Percentiles rank a stretch among this genome's conserved stretches.
Conservation (phyloP, 768 basidiomycete genomes). For the Calocera cornea region DNA sequence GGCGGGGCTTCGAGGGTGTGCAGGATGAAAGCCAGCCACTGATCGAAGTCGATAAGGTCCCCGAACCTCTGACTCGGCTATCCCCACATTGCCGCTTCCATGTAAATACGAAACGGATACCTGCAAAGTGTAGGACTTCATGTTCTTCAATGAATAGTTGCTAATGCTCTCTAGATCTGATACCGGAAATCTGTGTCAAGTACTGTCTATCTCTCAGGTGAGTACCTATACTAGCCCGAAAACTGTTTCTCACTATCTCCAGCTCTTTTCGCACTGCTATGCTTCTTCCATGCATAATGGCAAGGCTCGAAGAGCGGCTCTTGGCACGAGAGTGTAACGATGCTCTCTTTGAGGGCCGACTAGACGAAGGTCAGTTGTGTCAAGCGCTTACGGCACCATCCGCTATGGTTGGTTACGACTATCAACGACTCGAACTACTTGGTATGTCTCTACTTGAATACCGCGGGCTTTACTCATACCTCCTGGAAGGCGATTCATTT, state of each 20-base stretch:
- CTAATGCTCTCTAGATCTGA: constrained; percentile 42
- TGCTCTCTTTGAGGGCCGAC: constrained; percentile 45
- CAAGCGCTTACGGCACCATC: constrained; percentile 59
- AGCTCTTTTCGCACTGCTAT: constrained; percentile 57
- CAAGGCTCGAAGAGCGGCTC: constrained; percentile 57
- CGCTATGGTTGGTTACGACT: constrained; percentile 55
- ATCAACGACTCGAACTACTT: constrained; percentile 72
- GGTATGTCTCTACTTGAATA: constrained; percentile 33
- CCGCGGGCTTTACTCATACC: constrained; percentile 3
- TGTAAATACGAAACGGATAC: constrained; percentile 9
- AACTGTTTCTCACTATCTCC: constrained; percentile 6
- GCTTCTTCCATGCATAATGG: constrained; percentile 60
- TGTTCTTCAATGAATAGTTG: constrained; percentile 10
- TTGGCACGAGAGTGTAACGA: constrained; percentile 69
- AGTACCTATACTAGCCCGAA: background rate
- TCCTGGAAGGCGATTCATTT: constrained; percentile 55
- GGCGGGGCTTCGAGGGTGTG: constrained; percentile 50
- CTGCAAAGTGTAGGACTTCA: constrained; percentile 45
- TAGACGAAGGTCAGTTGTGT: constrained; percentile 47
- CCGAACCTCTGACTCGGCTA: constrained; percentile 42
- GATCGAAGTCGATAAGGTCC: constrained; percentile 48
- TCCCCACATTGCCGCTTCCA: background rate
- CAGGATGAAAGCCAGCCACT: constrained; percentile 53
- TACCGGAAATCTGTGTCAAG: constrained; percentile 56
- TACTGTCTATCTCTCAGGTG: background rate